These are phyloP conservation scores for Russula griseocarnosa DNA, from an alignment of 768 basidiomycete species.

Conservation along the genomic window DNA sequence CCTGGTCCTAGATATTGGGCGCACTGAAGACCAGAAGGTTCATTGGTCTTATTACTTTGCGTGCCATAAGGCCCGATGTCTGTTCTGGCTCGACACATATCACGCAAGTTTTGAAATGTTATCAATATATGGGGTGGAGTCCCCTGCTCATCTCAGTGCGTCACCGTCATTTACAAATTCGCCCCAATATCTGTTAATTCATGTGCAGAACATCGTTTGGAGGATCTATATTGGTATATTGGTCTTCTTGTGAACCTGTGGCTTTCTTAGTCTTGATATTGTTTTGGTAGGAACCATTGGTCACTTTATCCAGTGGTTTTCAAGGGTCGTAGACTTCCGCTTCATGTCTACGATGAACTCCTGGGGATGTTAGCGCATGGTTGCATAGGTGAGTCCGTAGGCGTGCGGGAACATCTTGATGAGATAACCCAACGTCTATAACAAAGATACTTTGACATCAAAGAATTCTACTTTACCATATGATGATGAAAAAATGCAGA, in stretches of 20 bases:
- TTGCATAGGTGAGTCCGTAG: constrained; percentile 38
- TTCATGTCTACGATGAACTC: constrained; percentile 32
- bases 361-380: constrained; percentile 38
- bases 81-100: constrained; percentile 53
- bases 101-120: constrained; percentile 32
- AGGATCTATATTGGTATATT: constrained; percentile 31
- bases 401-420: neutral
- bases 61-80: constrained; percentile 41
- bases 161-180: neutral
- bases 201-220: constrained; percentile 28
- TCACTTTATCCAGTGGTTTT: constrained; percentile 32
- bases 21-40: constrained; percentile 36
- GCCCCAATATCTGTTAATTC: neutral
- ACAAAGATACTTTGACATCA: constrained; percentile 18
- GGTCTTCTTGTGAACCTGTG: neutral
- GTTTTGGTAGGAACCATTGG: constrained; percentile 30
- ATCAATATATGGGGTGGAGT: constrained; percentile 17
- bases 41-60: constrained; percentile 48
- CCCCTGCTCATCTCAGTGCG: constrained; percentile 26
- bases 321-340: constrained; percentile 10
- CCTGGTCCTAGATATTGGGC: constrained; percentile 22
- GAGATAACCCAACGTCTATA: neutral
- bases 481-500: constrained; percentile 7
- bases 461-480: constrained; percentile 20
- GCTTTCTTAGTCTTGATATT: constrained; percentile 3